These are phyloP conservation scores for Macrocybe gigantea DNA, from an alignment of 768 basidiomycete genomes.

Conservation along the genomic window DNA sequence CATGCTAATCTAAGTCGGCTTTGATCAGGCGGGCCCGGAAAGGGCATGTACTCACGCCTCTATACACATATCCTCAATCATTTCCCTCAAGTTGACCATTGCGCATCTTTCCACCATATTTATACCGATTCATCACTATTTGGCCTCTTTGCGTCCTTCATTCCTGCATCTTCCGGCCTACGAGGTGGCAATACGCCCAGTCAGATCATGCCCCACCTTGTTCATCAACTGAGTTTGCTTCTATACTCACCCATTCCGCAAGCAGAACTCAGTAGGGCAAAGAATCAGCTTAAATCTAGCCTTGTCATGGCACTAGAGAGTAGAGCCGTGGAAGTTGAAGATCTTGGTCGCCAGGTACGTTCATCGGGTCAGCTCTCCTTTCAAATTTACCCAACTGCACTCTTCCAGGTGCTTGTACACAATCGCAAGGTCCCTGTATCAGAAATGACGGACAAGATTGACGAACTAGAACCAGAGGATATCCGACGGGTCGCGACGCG, in stretches of 20 bases:
- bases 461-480: constrained; percentile 63
- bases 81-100: constrained; percentile 91
- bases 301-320: constrained; percentile 95
- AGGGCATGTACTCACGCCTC: constrained; percentile 97
- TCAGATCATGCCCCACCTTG: constrained; percentile 77
- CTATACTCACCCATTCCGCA: constrained; percentile 63
- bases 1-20: constrained; percentile 1
- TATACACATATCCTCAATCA: constrained; percentile 96
- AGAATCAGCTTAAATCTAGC: constrained; percentile 91
- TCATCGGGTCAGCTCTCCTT: neutral
- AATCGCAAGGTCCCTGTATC: constrained; percentile 78
- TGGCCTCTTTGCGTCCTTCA: constrained; percentile 83
- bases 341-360: constrained; percentile 81
- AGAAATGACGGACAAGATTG: constrained; percentile 89
- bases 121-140: constrained; percentile 93
- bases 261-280: constrained; percentile 76
- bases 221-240: constrained; percentile 81
- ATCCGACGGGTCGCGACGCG: constrained; percentile 72
- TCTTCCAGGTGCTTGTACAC: constrained; percentile 71
- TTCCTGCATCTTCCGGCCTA: constrained; percentile 53
- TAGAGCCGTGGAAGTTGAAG: constrained; percentile 77
- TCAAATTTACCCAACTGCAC: constrained; percentile 3
- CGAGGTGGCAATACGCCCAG: constrained; percentile 58
- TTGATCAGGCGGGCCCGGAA: constrained; percentile 80
- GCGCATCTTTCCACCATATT: constrained; percentile 95